phyloP scores from a whole-genome alignment of 495 filamentous ascomycete genomes.

The Tuber borchii region DNA sequence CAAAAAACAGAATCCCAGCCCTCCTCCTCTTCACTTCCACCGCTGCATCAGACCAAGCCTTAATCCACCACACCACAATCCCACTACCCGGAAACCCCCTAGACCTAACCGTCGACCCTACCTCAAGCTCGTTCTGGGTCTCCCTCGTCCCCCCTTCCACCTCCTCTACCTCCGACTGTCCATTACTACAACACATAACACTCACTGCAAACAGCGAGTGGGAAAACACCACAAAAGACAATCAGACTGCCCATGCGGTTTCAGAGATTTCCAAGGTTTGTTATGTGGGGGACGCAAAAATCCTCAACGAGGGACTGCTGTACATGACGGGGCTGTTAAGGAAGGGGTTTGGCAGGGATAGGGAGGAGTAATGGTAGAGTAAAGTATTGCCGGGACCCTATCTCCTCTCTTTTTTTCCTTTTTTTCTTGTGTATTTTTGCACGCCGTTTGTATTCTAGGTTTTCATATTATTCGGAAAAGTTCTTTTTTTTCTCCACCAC shows the following conservation, averaged over 20 bases:
- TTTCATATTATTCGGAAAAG: not conserved
- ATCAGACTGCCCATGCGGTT: conserved; percentile 24
- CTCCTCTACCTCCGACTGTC: conserved; percentile 45
- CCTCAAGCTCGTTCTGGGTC: conserved; percentile 44
- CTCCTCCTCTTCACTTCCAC: conserved; percentile 54
- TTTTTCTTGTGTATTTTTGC: not conserved
- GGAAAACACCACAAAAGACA: conserved; percentile 21
- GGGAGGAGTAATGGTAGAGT: conserved; percentile 32
- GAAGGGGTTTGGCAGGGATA: conserved; percentile 56
- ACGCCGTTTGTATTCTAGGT: not conserved
- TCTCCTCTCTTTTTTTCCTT: not conserved
- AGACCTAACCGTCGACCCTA: conserved; percentile 46
- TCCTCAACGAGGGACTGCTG: conserved; percentile 53
- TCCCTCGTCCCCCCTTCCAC: conserved; percentile 56
- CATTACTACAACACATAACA: conserved; percentile 43
- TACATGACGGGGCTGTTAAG: conserved; percentile 68
- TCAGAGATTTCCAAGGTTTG: conserved; percentile 38
- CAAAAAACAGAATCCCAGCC: conserved; percentile 51
- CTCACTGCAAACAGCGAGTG: conserved; percentile 14
- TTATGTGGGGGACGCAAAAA: conserved; percentile 28
- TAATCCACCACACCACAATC: conserved; percentile 49
- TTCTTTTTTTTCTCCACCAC: not conserved
- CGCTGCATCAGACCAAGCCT: conserved; percentile 38
- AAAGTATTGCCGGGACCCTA: not conserved
- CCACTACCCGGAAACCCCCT: conserved; percentile 56